phyloP scores from a whole-genome alignment of 2,329 filamentous ascomycete species.

The Daldinia sp. region DNA sequence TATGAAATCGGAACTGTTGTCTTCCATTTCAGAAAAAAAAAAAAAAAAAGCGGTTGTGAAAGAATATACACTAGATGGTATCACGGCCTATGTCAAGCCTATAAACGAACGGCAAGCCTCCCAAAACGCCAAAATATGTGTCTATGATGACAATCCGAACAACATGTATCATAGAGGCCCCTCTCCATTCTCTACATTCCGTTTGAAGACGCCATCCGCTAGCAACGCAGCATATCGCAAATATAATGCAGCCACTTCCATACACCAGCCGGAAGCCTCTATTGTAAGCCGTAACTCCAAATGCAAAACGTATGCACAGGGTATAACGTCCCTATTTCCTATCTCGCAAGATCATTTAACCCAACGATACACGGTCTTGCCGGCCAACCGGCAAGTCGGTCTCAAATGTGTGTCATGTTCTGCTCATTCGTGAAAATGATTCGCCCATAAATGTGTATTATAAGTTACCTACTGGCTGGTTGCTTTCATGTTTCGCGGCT shows the following conservation, averaged over 20 bases:
- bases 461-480: slow-evolving; percentile 44
- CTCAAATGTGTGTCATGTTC: slow-evolving; percentile 15
- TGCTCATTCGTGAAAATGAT: slow-evolving; percentile 12
- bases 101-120: slow-evolving; percentile 26
- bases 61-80: slow-evolving; percentile 40
- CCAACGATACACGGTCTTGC: slow-evolving; percentile 7
- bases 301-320: slow-evolving; percentile 43
- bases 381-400: background rate
- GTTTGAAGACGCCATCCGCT: slow-evolving; percentile 20
- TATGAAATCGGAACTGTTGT: slow-evolving; percentile 11
- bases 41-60: slow-evolving; percentile 4
- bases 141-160: slow-evolving; percentile 34
- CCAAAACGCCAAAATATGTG: slow-evolving; percentile 35
- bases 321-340: slow-evolving; percentile 40
- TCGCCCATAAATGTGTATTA: slow-evolving; percentile 22
- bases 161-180: slow-evolving; percentile 37
- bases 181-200: slow-evolving; percentile 18
- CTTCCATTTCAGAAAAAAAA: slow-evolving; percentile 1
- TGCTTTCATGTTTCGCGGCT: slow-evolving; percentile 44
- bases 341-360: slow-evolving; percentile 41
- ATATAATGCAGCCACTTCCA: background rate
- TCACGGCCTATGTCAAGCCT: slow-evolving; percentile 37
- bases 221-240: slow-evolving; percentile 9
- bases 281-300: slow-evolving; percentile 38
- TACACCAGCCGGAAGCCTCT: slow-evolving; percentile 20